Percentiles rank a stretch among this genome's conserved stretches.
phyloP scores from a whole-genome alignment of 352 stramenopile species.

The Aphanomyces stellatus region DNA sequence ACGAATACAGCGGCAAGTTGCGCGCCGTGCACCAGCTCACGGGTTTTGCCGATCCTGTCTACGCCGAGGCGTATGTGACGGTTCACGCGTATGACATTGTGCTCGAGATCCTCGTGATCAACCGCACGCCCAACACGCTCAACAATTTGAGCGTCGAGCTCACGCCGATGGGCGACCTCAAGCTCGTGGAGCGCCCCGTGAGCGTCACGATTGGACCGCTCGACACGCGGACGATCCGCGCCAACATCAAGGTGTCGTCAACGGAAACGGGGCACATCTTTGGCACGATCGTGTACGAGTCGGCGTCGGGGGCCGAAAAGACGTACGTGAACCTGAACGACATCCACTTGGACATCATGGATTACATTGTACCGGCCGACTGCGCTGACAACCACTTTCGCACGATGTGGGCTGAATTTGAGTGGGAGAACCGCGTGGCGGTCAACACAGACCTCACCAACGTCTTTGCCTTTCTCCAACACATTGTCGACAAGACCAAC shows the following conservation, averaged over 20 bases:
- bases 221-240: constrained; percentile 94
- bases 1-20: constrained; percentile 87
- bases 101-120: constrained; percentile 98
- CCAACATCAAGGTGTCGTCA: constrained; percentile 99
- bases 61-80: constrained; percentile 98
- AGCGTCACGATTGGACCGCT: constrained; percentile 96
- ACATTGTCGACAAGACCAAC: constrained; percentile 98
- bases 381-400: constrained; percentile 97
- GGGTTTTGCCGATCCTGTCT: constrained; percentile 98
- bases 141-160: constrained; percentile 99
- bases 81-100: constrained; percentile 99
- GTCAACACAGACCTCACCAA: constrained; percentile 97
- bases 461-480: constrained; percentile 96
- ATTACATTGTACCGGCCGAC: constrained; percentile 97
- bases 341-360: constrained; percentile 99
- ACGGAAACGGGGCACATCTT: constrained; percentile 99
- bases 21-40: constrained; percentile 98
- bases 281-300: constrained; percentile 99
- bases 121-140: constrained; percentile 96
- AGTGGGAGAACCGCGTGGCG: constrained; percentile 99
- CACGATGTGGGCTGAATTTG: constrained; percentile 99
- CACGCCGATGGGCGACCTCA: constrained; percentile 98
- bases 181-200: constrained; percentile 98
- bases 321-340: constrained; percentile 99
- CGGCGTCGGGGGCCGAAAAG: constrained; percentile 92